Base-by-base conservation (phyloP, 257 asterid genomes). In the Jaltomata sinuosa region DNA sequence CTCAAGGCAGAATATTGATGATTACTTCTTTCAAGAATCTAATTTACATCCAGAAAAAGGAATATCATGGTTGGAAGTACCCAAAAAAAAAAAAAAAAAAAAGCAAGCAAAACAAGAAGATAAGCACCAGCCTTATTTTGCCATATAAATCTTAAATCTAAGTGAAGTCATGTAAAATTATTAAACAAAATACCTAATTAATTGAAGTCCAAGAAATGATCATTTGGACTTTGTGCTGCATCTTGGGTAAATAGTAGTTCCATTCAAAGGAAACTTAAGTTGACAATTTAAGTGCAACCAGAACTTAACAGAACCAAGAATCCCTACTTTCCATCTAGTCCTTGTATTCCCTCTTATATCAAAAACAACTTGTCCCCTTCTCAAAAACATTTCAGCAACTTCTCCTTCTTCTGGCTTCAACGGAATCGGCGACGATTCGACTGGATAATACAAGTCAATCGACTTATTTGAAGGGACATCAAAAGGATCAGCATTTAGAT, bases 281-380 rank as follows among this genome's bases (percentile, higher is more conserved):
- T 10, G 61, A 81, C 99, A 96, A 82, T 91, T 85, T 88, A 96
- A 85, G 68, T 88, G 90, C 90, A 94, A 74, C 93, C 88, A 84
- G 85, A 90, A 92, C 87, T 91, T 95, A n/a, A 93, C 89, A 3
- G 97, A 93, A 36, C 97, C 97, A 1, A 95, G 74, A 12, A 91
- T 42, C 85, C 98, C 92, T 0, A 94, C 85, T 54, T 90, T 88
- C 99, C 99, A 94, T 1, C 97, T 83, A 0, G 97, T 93, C 88
- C 95, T 89, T 3, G 93, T 85, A 54, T 80, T 86, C 22, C 99
- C 99, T 80, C 85, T 86, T 31, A 95, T 84, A 2, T 89, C 90
- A 27, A 95, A 93, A 38, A 32, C 84, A n/a, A 78, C 34, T 1
- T 84, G 57, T 3, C 85, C 77, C 82, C 59, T 83, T 45, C 62